Conservation (phyloP, 2,329 filamentous ascomycete genomes). For the Pestalotiopsis sp. region DNA sequence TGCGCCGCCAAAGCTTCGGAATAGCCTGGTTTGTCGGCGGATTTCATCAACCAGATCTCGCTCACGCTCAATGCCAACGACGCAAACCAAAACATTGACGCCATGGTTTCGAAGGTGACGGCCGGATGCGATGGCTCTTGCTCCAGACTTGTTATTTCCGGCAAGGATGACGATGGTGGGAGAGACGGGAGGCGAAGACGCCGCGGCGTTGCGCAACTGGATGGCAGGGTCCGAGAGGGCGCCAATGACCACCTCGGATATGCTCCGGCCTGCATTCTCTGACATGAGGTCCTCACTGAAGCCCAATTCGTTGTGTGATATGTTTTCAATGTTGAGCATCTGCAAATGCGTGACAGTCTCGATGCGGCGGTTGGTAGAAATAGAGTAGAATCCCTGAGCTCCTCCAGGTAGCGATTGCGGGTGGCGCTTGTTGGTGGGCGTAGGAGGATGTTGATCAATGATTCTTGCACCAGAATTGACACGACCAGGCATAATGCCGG, state of each 20-base stretch:
- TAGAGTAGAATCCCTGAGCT: conserved; percentile 51
- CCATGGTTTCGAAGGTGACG: conserved; percentile 86
- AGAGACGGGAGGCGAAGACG: conserved; percentile 30
- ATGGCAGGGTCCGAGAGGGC: conserved; percentile 66
- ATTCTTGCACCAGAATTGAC: conserved; percentile 49
- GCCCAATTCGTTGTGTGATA: conserved; percentile 84
- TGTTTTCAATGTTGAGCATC: conserved; percentile 91
- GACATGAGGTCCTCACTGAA: conserved; percentile 88
- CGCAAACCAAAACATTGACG: conserved; percentile 77
- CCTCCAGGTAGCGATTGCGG: conserved; percentile 33
- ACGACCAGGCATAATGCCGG: conserved; percentile 42
- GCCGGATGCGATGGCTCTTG: conserved; percentile 81
- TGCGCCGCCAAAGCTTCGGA: conserved; percentile 79
- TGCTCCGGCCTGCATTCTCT: conserved; percentile 86
- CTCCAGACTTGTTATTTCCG: conserved; percentile 91
- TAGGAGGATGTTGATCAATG: conserved; percentile 26
- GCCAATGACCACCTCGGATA: conserved; percentile 79
- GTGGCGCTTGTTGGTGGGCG: conserved; percentile 36
- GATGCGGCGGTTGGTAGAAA: conserved; percentile 58
- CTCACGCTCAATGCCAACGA: conserved; percentile 84
- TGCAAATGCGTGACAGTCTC: conserved; percentile 74
- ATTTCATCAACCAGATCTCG: conserved; percentile 80
- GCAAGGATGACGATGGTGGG: conserved; percentile 73
- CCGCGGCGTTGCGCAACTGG: conserved; percentile 51
- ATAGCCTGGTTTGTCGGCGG: conserved; percentile 79